These are phyloP conservation scores for Rosa rugosa DNA, from an alignment of 306 rosid species.

Conservation along the genomic window DNA sequence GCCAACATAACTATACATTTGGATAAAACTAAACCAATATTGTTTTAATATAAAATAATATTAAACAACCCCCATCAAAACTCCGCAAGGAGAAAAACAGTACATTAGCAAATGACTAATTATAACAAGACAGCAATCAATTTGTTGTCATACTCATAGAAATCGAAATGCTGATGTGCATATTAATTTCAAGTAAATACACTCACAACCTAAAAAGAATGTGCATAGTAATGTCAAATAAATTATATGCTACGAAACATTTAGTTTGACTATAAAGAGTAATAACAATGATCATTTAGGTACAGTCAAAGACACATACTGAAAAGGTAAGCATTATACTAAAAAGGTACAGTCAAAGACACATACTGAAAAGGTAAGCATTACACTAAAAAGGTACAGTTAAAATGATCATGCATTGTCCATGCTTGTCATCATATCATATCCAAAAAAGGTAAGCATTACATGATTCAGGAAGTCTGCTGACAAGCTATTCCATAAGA, in stretches of 20 bases:
- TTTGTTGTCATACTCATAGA: background rate
- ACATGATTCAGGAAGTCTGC: slow-evolving; percentile 12
- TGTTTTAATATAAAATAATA: too few species aligned
- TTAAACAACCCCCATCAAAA: background rate
- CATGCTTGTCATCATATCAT: slow-evolving; percentile 20
- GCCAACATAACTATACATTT: background rate
- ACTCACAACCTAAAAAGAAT: background rate
- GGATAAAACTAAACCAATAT: background rate
- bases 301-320: background rate
- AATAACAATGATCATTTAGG: background rate
- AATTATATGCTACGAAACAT: background rate
- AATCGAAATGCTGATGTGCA: background rate
- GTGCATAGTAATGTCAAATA: background rate
- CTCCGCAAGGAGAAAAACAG: background rate
- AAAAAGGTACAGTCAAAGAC: background rate
- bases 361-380: background rate
- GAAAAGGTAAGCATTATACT: background rate
- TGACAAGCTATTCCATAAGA: slow-evolving; percentile 1
- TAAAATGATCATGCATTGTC: background rate
- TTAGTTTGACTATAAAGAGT: background rate
- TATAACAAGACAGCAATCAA: background rate
- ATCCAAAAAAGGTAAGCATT: slow-evolving; percentile 11
- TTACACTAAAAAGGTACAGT: background rate
- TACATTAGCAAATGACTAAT: background rate
- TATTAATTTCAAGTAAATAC: background rate